phyloP scores from a whole-genome alignment of 352 stramenopile species.

The Thraustochytrium striatum region DNA sequence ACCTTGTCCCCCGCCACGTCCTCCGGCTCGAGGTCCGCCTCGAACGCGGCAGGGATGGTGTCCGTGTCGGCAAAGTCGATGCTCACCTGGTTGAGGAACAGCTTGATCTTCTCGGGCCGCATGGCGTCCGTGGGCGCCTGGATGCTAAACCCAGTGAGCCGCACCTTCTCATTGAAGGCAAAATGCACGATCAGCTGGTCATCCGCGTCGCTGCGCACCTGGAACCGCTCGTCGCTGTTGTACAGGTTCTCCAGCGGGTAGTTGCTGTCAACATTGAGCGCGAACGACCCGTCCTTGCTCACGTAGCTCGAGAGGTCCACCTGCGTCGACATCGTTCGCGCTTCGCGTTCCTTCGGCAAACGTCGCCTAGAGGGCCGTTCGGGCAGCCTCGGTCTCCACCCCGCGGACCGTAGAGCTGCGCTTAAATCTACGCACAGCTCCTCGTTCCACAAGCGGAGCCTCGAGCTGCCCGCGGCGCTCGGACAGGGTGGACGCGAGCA shows the following conservation, averaged over 20 bases:
- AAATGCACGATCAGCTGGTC: slow-evolving; percentile 51
- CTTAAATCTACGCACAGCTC: neutral
- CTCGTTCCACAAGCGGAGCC: too few species aligned
- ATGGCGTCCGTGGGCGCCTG: neutral
- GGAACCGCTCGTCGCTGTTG: slow-evolving; percentile 46
- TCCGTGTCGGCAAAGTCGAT: slow-evolving; percentile 47
- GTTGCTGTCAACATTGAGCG: slow-evolving; percentile 43
- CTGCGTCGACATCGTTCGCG: neutral
- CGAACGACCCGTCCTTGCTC: slow-evolving; percentile 49
- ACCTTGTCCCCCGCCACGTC: slow-evolving; percentile 30
- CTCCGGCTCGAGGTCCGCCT: slow-evolving; percentile 41
- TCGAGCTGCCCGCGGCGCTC: too few species aligned
- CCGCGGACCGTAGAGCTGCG: neutral
- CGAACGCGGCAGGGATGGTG: slow-evolving; percentile 43
- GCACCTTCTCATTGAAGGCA: slow-evolving; percentile 49
- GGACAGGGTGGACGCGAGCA: neutral
- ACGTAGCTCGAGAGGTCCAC: slow-evolving; percentile 43
- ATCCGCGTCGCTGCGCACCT: slow-evolving; percentile 46
- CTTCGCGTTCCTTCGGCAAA: neutral
- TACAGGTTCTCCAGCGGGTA: slow-evolving; percentile 50
- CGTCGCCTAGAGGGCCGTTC: neutral
- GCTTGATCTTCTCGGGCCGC: slow-evolving; percentile 26
- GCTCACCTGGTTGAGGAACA: slow-evolving; percentile 45
- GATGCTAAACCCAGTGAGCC: slow-evolving; percentile 40
- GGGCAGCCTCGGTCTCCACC: neutral